Evolutionary conservation across 78 protist species (phyloP).

Genomic region (Protostelium mycophagum): DNA sequence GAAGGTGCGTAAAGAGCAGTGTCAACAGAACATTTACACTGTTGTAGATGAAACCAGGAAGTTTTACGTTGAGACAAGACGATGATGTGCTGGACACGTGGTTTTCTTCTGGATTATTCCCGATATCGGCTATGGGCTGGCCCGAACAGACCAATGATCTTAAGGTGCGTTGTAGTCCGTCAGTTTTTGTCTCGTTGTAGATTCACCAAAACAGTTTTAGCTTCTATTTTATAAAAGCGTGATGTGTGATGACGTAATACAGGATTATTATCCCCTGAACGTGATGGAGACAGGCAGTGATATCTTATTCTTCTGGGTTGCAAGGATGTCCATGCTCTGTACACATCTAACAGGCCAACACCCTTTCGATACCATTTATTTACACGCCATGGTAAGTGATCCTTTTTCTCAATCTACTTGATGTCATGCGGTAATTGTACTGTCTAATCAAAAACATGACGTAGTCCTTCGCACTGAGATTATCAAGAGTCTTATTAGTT

Average conservation of each 20-base stretch:
- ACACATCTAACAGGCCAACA: slow-evolving; percentile 17
- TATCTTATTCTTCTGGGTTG: slow-evolving; percentile 96
- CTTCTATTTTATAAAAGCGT: too few relatives aligned
- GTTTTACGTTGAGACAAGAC: slow-evolving; percentile 62
- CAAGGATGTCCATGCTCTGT: slow-evolving; percentile 93
- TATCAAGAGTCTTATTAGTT: not conserved
- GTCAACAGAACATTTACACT: not conserved
- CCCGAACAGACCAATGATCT: slow-evolving; percentile 56
- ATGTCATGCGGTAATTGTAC: not conserved
- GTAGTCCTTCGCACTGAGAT: not conserved
- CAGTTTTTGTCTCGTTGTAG: not conserved
- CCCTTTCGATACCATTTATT: slow-evolving; percentile 71
- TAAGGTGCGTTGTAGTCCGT: not conserved
- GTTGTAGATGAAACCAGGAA: not conserved
- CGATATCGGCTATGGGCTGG: slow-evolving; percentile 97
- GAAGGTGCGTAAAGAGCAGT: not conserved
- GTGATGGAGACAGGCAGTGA: slow-evolving; percentile 93
- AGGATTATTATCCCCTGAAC: slow-evolving; percentile 72
- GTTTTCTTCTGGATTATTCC: slow-evolving; percentile 96
- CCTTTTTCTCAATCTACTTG: not conserved
- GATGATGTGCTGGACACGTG: slow-evolving; percentile 96
- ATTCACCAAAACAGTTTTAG: too few relatives aligned
- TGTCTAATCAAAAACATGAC: not conserved
- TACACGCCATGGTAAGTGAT: slow-evolving; percentile 76
- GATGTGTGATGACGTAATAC: slow-evolving; percentile 15